Conservation (phyloP, 371 early-diverging fungal genomes). For the Basidiobolus heterosporus region DNA sequence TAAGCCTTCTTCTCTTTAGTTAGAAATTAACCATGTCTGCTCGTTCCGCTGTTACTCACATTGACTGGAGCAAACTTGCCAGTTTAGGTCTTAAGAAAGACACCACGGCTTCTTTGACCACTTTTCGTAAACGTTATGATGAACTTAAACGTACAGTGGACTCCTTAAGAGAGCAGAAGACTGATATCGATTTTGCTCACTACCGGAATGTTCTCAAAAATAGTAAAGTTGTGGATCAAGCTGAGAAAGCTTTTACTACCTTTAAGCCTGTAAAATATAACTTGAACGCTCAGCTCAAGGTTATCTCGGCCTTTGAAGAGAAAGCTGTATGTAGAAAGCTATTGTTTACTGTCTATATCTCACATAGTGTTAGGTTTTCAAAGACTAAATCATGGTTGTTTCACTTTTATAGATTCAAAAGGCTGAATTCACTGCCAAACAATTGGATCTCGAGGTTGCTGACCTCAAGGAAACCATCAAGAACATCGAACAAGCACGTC, state of each 20-base stretch:
- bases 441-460: conserved; percentile 69
- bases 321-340: conserved; percentile 57
- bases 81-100: conserved; percentile 69
- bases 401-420: conserved; percentile 44
- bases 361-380: not conserved
- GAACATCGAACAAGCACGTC: conserved; percentile 88
- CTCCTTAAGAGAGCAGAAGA: conserved; percentile 67
- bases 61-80: conserved; percentile 82
- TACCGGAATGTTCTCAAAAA: conserved; percentile 80
- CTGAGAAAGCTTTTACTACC: conserved; percentile 62
- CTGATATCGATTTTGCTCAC: conserved; percentile 69
- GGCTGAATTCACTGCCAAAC: conserved; percentile 68
- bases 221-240: conserved; percentile 70
- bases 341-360: not conserved
- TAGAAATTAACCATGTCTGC: conserved; percentile 19
- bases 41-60: conserved; percentile 35
- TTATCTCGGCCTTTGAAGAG: conserved; percentile 70
- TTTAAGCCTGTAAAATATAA: conserved; percentile 77
- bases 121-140: conserved; percentile 91
- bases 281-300: conserved; percentile 67
- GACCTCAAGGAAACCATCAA: conserved; percentile 76
- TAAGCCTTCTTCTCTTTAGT: not conserved
- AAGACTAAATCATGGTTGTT: not conserved
- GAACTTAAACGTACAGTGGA: conserved; percentile 65
- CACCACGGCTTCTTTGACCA: conserved; percentile 64